A percentile compares a stretch with the other conserved stretches of the same genome.
phyloP scores from a whole-genome alignment of 2,329 filamentous ascomycete species.

The Rutstroemia sp. region DNA sequence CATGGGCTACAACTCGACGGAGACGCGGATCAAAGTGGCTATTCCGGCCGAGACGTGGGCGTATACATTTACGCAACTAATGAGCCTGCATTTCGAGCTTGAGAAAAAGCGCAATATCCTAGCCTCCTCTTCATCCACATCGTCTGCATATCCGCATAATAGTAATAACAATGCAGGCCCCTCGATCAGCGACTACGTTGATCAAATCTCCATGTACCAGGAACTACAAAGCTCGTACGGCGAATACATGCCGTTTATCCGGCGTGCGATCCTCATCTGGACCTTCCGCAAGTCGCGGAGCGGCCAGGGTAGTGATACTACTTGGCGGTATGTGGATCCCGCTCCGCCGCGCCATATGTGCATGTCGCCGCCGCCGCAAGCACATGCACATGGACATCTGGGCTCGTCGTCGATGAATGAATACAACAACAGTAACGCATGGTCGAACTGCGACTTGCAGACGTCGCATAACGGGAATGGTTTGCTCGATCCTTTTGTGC shows the following conservation, averaged over 20 bases:
- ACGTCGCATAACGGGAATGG: conserved; percentile 13
- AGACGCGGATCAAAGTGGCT: conserved; percentile 23
- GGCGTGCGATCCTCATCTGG: conserved; percentile 56
- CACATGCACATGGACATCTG: conserved; percentile 40
- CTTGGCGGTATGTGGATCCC: conserved; percentile 49
- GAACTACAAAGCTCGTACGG: conserved; percentile 53
- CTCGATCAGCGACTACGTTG: conserved; percentile 48
- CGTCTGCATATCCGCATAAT: too few relatives aligned
- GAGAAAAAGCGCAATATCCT: conserved; percentile 38
- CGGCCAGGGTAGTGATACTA: conserved; percentile 46
- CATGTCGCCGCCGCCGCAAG: conserved; percentile 26
- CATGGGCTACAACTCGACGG: conserved; percentile 10
- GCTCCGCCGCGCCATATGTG: conserved; percentile 17
- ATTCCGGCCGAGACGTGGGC: conserved; percentile 28
- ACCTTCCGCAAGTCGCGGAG: conserved; percentile 48
- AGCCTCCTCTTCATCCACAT: conserved; percentile 23
- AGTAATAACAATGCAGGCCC: conserved; percentile 15
- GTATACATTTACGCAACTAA: conserved; percentile 24
- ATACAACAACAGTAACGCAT: conserved; percentile 35
- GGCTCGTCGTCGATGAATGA: conserved; percentile 50
- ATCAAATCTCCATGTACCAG: conserved; percentile 59
- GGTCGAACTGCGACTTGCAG: background rate
- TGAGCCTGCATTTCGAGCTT: conserved; percentile 17
- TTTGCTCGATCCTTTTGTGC: conserved; percentile 44
- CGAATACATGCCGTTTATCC: conserved; percentile 41